Evolutionary conservation across 345 rosid species (phyloP).

Genomic region (Schrenkiella parvula): DNA sequence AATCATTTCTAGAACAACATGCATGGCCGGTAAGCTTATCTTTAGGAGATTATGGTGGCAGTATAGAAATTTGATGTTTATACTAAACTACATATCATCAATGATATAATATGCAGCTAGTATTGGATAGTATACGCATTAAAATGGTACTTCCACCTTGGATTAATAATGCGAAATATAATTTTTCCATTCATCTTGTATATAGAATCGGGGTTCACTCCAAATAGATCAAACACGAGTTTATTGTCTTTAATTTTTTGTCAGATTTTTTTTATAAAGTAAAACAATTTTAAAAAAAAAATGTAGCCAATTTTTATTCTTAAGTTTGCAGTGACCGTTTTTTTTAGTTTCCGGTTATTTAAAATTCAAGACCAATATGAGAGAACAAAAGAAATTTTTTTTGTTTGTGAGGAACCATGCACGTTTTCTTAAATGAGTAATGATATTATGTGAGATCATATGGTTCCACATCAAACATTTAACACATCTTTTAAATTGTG

Average conservation of each 20-base stretch:
- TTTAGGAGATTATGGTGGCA: neutral
- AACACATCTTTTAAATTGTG: neutral
- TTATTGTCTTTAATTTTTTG: too few relatives aligned
- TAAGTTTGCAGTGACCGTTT: too few relatives aligned
- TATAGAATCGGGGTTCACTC: too few relatives aligned
- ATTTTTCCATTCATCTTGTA: neutral
- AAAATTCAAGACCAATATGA: too few relatives aligned
- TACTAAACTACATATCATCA: neutral
- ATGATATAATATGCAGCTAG: neutral
- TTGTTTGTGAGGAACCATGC: too few relatives aligned
- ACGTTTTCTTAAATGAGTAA: slow-evolving; percentile 13
- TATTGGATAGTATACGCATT: neutral
- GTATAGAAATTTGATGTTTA: neutral
- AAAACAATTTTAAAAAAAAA: too few relatives aligned
- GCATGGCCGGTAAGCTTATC: neutral
- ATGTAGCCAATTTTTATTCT: too few relatives aligned
- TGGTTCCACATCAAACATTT: slow-evolving; percentile 18
- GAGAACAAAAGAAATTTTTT: too few relatives aligned
- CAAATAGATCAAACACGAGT: too few relatives aligned
- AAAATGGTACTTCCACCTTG: neutral
- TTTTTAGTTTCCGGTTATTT: too few relatives aligned
- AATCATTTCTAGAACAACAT: neutral
- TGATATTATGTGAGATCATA: neutral
- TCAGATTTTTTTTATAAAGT: too few relatives aligned
- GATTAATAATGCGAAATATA: neutral